A percentile compares a stretch with the other conserved stretches of the same genome.
phyloP scores from a whole-genome alignment of 305 asterid genomes.

The Fraxinus platypoda region DNA sequence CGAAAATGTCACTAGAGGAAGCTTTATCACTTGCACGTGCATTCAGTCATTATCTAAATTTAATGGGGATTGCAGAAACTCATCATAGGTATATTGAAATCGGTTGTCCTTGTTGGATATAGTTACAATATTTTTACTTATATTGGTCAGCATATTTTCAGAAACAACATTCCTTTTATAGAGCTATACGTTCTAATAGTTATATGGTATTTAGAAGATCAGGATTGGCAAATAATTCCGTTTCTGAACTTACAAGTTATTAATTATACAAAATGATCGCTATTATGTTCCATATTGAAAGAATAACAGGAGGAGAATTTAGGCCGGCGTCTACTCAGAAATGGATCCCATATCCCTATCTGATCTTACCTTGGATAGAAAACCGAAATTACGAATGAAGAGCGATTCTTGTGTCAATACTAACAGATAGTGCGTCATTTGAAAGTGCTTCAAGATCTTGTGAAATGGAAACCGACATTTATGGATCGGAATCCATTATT shows the following conservation, averaged over 20 bases:
- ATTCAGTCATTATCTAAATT: conserved; percentile 86
- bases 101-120: background rate
- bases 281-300: conserved; percentile 6
- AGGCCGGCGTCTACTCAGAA: background rate
- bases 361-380: background rate
- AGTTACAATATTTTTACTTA: background rate
- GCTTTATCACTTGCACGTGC: conserved; percentile 86
- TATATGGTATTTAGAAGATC: background rate
- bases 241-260: background rate
- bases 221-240: background rate
- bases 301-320: background rate
- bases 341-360: background rate
- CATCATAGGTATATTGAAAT: conserved; percentile 69
- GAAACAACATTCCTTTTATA: background rate
- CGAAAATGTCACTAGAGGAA: conserved; percentile 88
- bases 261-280: background rate
- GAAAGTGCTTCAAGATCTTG: background rate
- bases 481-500: background rate
- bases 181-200: background rate
- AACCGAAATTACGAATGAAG: background rate
- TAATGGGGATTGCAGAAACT: conserved; percentile 94
- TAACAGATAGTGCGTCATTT: background rate
- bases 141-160: background rate
- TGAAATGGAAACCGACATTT: background rate
- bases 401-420: background rate